Conservation (phyloP, 108 stramenopile genomes). For the Cyclotella atomus region DNA sequence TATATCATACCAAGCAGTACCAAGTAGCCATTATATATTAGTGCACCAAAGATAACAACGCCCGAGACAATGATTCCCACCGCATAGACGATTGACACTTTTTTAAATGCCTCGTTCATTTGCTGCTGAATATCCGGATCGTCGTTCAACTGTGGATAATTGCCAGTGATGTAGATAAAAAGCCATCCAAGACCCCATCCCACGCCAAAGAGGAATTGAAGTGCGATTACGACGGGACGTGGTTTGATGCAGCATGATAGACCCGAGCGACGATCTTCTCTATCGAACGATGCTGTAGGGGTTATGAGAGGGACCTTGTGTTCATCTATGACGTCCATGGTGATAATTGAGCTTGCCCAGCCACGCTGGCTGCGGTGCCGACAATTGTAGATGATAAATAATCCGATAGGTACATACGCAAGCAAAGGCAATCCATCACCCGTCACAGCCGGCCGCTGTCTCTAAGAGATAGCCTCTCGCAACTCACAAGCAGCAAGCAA, state of each 20-base stretch:
- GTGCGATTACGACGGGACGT: neutral
- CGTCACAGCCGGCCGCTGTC: too few species aligned
- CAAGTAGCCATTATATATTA: slow-evolving; percentile 7
- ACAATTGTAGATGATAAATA: too few species aligned
- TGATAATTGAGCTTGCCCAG: neutral
- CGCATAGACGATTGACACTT: neutral
- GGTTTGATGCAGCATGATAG: slow-evolving; percentile 3
- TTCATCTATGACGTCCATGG: too few species aligned
- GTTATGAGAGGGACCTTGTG: neutral
- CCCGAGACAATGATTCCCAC: slow-evolving; percentile 3
- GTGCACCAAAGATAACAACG: slow-evolving; percentile 15
- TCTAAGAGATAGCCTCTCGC: too few species aligned
- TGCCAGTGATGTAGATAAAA: slow-evolving; percentile 3
- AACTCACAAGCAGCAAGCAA: neutral
- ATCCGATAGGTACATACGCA: too few species aligned
- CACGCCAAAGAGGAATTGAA: slow-evolving; percentile 20
- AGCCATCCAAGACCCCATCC: slow-evolving; percentile 6
- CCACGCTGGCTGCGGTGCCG: too few species aligned
- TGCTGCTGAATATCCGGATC: slow-evolving; percentile 10
- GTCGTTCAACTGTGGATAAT: neutral
- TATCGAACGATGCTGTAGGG: neutral
- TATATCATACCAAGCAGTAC: slow-evolving; percentile 15
- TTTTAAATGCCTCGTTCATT: neutral
- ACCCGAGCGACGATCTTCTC: neutral
- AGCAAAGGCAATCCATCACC: neutral